Percentiles rank a stretch among this genome's conserved stretches.
These are phyloP conservation scores for Leptodontidium sp. DNA, from an alignment of 2,329 filamentous ascomycete species.

Conservation along the genomic window DNA sequence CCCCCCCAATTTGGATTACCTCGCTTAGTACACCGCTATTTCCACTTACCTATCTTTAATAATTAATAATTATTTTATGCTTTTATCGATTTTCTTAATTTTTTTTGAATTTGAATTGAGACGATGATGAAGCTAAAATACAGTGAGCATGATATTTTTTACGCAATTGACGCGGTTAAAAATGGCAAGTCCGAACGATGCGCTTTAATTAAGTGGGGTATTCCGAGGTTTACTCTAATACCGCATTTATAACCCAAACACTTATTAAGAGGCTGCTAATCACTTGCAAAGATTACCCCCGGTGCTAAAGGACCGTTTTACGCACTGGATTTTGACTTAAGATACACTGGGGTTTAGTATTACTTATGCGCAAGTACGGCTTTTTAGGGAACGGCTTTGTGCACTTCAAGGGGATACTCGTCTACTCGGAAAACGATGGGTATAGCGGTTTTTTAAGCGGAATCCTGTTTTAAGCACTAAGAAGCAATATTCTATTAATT, in stretches of 20 bases:
- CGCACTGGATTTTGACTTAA: background rate
- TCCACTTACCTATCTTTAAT: background rate
- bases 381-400: no score
- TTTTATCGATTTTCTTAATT: background rate
- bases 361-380: no score
- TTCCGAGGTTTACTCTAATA: background rate
- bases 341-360: background rate
- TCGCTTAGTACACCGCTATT: background rate
- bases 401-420: no score
- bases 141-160: background rate
- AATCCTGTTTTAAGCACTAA: no score
- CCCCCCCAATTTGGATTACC: background rate
- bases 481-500: no score
- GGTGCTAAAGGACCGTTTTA: background rate
- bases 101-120: background rate
- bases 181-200: background rate
- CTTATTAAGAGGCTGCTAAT: background rate
- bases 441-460: no score
- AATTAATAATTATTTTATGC: conserved; percentile 2
- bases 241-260: background rate
- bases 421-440: no score
- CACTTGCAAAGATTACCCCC: background rate
- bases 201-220: background rate
- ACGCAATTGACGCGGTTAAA: background rate
- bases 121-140: background rate